Evolutionary conservation across 306 rosid genomes (phyloP).

Genomic region (Sechiopsis laciniata): DNA sequence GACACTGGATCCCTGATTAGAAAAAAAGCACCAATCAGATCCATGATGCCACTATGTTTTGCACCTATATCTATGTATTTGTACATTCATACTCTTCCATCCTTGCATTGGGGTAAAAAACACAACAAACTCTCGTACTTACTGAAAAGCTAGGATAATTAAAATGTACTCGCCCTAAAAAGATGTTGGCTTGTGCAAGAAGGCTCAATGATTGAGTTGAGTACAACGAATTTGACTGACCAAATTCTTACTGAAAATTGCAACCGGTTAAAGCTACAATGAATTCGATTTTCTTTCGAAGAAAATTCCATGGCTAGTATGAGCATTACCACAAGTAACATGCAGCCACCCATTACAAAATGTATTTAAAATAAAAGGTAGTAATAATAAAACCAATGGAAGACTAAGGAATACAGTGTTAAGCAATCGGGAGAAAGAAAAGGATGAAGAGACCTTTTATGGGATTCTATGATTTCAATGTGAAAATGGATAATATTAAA

Average conservation of each 20-base stretch:
- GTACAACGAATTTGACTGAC: neutral
- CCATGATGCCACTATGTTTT: neutral
- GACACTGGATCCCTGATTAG: constrained; percentile 79
- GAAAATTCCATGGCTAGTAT: neutral
- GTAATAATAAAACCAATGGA: neutral
- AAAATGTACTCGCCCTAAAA: neutral
- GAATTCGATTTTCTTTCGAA: neutral
- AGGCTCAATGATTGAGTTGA: neutral
- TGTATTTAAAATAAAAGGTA: neutral
- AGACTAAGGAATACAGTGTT: neutral
- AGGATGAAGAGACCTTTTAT: neutral
- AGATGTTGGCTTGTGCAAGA: neutral
- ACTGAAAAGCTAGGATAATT: neutral
- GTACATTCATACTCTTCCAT: neutral
- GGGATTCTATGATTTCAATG: neutral
- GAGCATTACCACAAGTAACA: neutral
- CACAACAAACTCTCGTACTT: neutral
- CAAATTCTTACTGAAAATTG: neutral
- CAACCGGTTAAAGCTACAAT: neutral
- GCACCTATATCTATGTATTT: neutral
- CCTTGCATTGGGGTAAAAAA: neutral
- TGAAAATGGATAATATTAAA: neutral
- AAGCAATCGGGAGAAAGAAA: neutral
- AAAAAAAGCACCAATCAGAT: constrained; percentile 27
- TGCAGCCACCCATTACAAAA: neutral